Conservation (phyloP, 768 basidiomycete species). For the Serpula lacrymans region DNA sequence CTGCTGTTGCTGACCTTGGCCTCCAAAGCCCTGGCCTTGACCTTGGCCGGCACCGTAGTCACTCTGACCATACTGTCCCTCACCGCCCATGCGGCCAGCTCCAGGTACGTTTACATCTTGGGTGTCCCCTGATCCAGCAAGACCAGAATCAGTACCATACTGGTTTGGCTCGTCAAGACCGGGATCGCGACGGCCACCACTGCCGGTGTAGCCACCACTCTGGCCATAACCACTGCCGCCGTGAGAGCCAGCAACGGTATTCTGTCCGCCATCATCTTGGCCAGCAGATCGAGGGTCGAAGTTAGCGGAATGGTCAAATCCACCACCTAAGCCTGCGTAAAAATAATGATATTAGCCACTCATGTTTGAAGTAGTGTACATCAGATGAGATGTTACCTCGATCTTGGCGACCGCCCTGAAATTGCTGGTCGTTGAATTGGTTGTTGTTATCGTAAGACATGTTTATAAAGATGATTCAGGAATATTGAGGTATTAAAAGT, state of each 20-base stretch:
- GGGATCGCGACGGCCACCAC: not conserved
- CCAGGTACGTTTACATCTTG: conserved; percentile 3
- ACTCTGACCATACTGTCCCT: not conserved
- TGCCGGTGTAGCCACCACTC: conserved; percentile 8
- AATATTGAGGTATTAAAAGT: too few species aligned
- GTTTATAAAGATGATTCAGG: too few species aligned
- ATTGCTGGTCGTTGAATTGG: not conserved
- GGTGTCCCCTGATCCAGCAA: conserved; percentile 1
- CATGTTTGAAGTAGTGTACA: too few species aligned
- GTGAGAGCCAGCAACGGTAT: conserved; percentile 1
- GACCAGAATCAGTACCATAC: conserved; percentile 6
- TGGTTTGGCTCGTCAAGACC: not conserved
- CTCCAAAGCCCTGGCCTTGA: not conserved
- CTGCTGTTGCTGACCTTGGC: too few species aligned
- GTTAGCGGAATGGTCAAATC: conserved; percentile 5
- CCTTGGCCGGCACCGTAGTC: not conserved
- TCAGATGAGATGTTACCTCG: not conserved
- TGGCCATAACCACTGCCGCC: conserved; percentile 9
- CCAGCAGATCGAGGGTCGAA: not conserved
- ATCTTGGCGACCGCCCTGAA: not conserved
- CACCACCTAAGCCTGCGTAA: too few species aligned
- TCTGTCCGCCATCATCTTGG: conserved; percentile 2
- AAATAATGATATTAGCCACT: too few species aligned
- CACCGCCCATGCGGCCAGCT: conserved; percentile 2
- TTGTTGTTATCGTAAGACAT: conserved; percentile 7